These are phyloP conservation scores for Annulohypoxylon stygium DNA, from an alignment of 495 filamentous ascomycete species.

Conservation along the genomic window DNA sequence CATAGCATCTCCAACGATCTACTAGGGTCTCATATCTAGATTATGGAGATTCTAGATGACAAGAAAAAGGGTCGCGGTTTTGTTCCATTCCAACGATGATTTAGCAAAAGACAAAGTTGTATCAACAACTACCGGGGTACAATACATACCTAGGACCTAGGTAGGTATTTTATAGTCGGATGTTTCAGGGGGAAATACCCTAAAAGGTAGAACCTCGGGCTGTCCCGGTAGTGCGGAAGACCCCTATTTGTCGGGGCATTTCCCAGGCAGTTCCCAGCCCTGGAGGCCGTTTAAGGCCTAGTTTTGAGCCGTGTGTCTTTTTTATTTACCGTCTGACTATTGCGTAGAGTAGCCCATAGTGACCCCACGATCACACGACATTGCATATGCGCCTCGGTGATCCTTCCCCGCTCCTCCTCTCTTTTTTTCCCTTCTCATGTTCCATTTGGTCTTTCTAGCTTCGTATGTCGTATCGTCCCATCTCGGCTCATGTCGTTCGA, in stretches of 20 bases:
- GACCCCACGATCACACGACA: conserved; percentile 50
- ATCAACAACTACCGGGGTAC: conserved; percentile 41
- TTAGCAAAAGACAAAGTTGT: not conserved
- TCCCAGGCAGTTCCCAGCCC: not conserved
- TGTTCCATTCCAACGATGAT: not conserved
- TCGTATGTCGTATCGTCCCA: conserved; percentile 48
- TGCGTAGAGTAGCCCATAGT: conserved; percentile 6
- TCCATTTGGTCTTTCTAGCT: conserved; percentile 8
- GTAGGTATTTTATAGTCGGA: conserved; percentile 16
- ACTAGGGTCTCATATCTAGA: not conserved
- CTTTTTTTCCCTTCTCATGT: not conserved
- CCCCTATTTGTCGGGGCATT: conserved; percentile 13
- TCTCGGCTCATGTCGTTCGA: conserved; percentile 50
- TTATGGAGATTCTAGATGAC: not conserved
- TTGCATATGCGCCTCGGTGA: conserved; percentile 45
- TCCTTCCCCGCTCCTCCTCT: conserved; percentile 36
- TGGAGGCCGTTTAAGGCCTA: not conserved
- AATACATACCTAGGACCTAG: conserved; percentile 12
- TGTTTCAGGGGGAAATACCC: conserved; percentile 5
- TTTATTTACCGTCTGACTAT: conserved; percentile 26
- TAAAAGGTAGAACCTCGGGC: conserved; percentile 23
- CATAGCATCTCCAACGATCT: conserved; percentile 11
- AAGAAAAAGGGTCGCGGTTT: conserved; percentile 25
- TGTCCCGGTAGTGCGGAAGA: conserved; percentile 42
- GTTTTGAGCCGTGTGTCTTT: not conserved